Base-by-base conservation (phyloP, 306 rosid species). In the Ammopiptanthus mongolicus region DNA sequence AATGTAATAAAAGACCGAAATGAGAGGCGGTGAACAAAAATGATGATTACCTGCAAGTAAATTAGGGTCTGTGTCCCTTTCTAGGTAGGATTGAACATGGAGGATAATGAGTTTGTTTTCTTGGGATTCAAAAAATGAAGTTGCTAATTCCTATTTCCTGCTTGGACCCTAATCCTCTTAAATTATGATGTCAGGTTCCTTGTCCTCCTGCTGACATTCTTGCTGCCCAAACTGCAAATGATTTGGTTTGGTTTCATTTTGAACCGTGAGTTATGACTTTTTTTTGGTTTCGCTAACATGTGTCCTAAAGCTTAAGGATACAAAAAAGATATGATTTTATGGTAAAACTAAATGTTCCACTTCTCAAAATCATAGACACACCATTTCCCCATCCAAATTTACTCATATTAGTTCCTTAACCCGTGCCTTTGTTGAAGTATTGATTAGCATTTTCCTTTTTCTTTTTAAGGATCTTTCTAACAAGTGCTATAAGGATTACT, bases 91-190 rank as follows among this genome's bases (percentile, higher is more conserved):
- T 75, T 65, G 76, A 87, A 86, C 90, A 86, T 82, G 68, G 81
- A 75, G 86, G 80, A 86, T 82, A 80, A 85, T 74, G 86, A 86
- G 81, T 87, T 90, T 88, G 91, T 86, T 87, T 79, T 88, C 88
- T 88, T 84, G 96, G 96, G 89, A 86, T 88, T 88, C 91, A 73
- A 75, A 86, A 80, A 58, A 74, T 29, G 73, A 79, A 78, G n/a
- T n/a, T n/a, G n/a, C n/a, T n/a, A n/a, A n/a, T n/a, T 72, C 82
- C 58, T 47, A 65, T 47, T 66, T 33, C n/a, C n/a, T 81, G 29
- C 53, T 66, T 33, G 85, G 31, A 46, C 81, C 75, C n/a, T n/a
- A n/a, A n/a, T n/a, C 68, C 61, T 48, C 76, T 78, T 33, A 44
- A 36, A 66, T 59, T 80, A 36, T 65, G 19, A 64, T 72, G 82